Base-by-base conservation (phyloP, 768 basidiomycete species). In the Bullera alba region DNA sequence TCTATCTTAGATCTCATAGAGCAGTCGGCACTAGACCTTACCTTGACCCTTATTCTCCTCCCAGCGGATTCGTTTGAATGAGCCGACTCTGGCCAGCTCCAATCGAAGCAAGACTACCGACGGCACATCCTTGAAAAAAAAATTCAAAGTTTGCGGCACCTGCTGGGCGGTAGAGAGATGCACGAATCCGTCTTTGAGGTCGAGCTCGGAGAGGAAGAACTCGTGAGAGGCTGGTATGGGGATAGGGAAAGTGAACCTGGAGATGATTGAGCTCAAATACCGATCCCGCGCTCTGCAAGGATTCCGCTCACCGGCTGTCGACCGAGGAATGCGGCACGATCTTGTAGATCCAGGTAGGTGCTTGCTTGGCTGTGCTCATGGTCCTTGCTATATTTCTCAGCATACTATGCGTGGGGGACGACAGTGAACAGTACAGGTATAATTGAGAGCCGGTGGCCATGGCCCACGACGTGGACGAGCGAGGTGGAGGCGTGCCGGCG, bases 131-230 rank as follows among this genome's bases (percentile, higher is more conserved):
- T 50, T 57, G 68, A 77, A 79, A 70, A 75, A 79, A 47, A 69
- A 58, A 7, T 71, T 54, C 17, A 76, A 65, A 14, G 77, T 78
- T 17, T 58, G 51, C 4, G 45, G 29, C 22, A 73, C 58, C 54
- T 77, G 76, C 34, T 53, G 47, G 5, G 73, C 72, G 27, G 71
- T 71, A 14, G 78, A 78, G 36, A 77, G 71, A 60, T 79, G 78
- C 55, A 79, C 73, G 68, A 78, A 78, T n/a, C 77, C 76, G 43
- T 76, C 75, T 28, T 73, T 56, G 22, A 46, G 51, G 64, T 79
- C 78, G 26, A 77, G 70, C 35, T 67, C 69, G 50, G 72, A 73
- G 15, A 75, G 60, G 41, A 73, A 73, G 54, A 78, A 74, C 19
- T 56, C 58, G 42, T 64, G 65, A 21, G 37, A 73, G n/a, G 75